Percentiles rank a stretch among this genome's conserved stretches.
These are phyloP conservation scores for Gillenia trifoliata DNA, from an alignment of 306 rosid genomes.

Conservation along the genomic window DNA sequence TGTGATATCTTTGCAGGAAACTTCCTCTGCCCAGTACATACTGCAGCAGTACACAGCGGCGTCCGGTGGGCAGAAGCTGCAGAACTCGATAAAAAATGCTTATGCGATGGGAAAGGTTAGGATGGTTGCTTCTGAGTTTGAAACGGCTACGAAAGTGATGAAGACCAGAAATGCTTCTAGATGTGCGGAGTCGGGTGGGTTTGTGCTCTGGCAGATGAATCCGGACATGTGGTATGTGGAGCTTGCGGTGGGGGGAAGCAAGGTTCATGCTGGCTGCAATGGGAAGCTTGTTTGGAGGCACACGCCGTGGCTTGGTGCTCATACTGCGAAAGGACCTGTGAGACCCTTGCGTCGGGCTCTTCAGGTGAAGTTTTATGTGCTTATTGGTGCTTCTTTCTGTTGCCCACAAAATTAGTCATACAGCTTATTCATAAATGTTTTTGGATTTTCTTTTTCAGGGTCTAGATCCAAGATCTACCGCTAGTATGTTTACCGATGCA, in stretches of 20 bases:
- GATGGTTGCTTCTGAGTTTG: constrained; percentile 97
- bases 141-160: constrained; percentile 77
- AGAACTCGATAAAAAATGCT: constrained; percentile 71
- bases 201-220: constrained; percentile 99
- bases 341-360: constrained; percentile 96
- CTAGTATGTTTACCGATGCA: constrained; percentile 80
- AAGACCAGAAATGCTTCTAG: constrained; percentile 65
- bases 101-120: constrained; percentile 96
- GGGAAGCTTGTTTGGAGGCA: constrained; percentile 98
- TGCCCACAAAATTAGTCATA: not conserved
- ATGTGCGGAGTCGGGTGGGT: constrained; percentile 94
- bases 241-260: constrained; percentile 92
- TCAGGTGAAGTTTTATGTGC: constrained; percentile 48
- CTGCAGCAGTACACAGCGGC: constrained; percentile 97
- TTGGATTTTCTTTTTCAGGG: constrained; percentile 49
- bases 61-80: constrained; percentile 88
- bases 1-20: constrained; percentile 52
- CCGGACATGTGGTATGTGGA: constrained; percentile 99
- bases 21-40: constrained; percentile 98
- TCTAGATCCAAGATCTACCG: constrained; percentile 93
- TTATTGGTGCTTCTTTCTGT: not conserved
- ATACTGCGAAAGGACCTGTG: constrained; percentile 93
- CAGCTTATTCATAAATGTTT: not conserved
- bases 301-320: constrained; percentile 98
- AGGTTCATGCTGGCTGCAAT: constrained; percentile 97